Evolutionary conservation across 441 rosid species (phyloP), one percentile per base, ranked within the genome.

Genomic region (Mallotus repandus): DNA sequence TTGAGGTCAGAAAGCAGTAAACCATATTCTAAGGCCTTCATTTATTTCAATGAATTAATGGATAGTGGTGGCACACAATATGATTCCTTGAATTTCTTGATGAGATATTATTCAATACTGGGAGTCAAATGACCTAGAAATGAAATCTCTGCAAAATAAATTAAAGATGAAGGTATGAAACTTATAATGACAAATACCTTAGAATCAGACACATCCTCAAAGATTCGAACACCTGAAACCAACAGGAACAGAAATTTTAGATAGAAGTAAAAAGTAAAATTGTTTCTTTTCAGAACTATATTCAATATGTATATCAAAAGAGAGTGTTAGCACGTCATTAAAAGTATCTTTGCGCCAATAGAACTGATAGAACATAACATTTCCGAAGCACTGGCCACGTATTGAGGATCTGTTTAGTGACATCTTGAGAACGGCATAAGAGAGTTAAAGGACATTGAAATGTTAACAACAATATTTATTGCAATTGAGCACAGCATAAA

Each of bases 201-300:
- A 68, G 81, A 69, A 78, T 88, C 81, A 73, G 94, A 85, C 57
- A 91, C 87, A 77, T 96, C 98, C 86, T 96, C 98, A 69, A 96
- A 88, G 79, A 96, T 91, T 86, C 99, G 87, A 78, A 91, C 84
- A 79, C 99, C 98, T 96, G 88, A 79, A 84, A 86, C 69, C 74
- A 79, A 75, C 77, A 61, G n/a, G 21, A 63, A 35, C n/a, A 19
- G 16, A 19, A 21, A 14, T 49, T 68, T 35, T 35, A 1, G 41
- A 1, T 16, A 35, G 15, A 50, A 15, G 12, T 15, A 11, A 43
- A 35, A 38, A 54, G 32, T 4, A 12, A 50, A 22, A 5, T 5
- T 5, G 14, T 15, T 70, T 58, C 43, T 12, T n/a, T 43, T 4
- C 1, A 35, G 41, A 35, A 35, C 41, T 35, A 35, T 35, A 35